Conservation (phyloP, 805 yeast genomes). For the Kregervanrija pseudodelftensis region DNA sequence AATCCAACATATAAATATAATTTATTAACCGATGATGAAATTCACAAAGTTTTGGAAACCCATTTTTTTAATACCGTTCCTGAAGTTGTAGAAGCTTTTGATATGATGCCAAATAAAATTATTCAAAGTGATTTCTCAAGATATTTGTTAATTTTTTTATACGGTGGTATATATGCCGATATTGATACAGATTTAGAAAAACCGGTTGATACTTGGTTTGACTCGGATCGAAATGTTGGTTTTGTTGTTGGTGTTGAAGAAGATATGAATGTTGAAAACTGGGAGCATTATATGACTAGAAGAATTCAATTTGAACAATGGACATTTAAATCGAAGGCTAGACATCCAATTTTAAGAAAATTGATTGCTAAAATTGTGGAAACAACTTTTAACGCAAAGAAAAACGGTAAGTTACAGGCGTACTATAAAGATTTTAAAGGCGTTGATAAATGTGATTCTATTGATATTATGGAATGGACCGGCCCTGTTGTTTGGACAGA, state of each 20-base stretch:
- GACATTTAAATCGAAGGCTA: slow-evolving; percentile 52
- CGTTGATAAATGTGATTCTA: slow-evolving; percentile 29
- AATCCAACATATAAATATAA: slow-evolving; percentile 28
- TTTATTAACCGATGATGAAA: slow-evolving; percentile 27
- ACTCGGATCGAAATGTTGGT: slow-evolving; percentile 45
- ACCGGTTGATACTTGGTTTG: slow-evolving; percentile 55
- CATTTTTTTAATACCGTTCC: slow-evolving; percentile 34
- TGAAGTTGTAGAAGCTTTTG: slow-evolving; percentile 47
- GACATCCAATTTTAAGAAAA: slow-evolving; percentile 53
- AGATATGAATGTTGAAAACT: slow-evolving; percentile 45
- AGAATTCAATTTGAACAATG: slow-evolving; percentile 59
- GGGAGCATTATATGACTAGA: slow-evolving; percentile 45
- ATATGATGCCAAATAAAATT: slow-evolving; percentile 45
- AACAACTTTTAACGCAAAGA: slow-evolving; percentile 35
- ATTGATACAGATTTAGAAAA: slow-evolving; percentile 51
- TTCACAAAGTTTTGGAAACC: slow-evolving; percentile 20
- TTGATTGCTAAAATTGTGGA: slow-evolving; percentile 47
- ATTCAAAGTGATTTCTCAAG: slow-evolving; percentile 50
- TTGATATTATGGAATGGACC: slow-evolving; percentile 65
- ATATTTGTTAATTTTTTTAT: slow-evolving; percentile 43
- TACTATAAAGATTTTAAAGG: slow-evolving; percentile 31
- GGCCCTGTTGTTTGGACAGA: slow-evolving; percentile 81
- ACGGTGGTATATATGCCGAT: slow-evolving; percentile 58
- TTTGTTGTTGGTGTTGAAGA: slow-evolving; percentile 48
- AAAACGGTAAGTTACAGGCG: slow-evolving; percentile 28